Evolutionary conservation across 306 rosid species (phyloP).

Genomic region (Gastrolobium villosum): DNA sequence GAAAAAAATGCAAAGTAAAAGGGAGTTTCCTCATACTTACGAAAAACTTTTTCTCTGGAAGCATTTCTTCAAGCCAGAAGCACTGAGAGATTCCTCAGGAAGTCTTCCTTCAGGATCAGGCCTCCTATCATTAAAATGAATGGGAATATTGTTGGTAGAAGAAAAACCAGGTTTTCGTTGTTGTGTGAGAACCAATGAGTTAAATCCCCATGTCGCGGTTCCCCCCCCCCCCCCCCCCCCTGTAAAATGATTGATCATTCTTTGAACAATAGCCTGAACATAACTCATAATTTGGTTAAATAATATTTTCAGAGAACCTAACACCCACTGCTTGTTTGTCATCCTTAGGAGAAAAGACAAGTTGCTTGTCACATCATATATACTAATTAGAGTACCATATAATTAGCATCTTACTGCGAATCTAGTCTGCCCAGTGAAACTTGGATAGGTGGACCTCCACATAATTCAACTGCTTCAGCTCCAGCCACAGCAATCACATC

Average conservation of each 20-base stretch:
- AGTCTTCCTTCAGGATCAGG: conserved; percentile 93
- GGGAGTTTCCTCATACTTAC: conserved; percentile 65
- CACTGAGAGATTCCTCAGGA: conserved; percentile 85
- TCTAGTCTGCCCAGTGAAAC: conserved; percentile 84
- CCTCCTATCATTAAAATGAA: conserved; percentile 61
- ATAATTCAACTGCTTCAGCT: conserved; percentile 90
- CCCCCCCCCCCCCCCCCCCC: too few species aligned
- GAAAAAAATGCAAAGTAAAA: conserved; percentile 45
- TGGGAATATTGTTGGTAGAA: conserved; percentile 33
- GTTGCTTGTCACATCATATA: conserved; percentile 18
- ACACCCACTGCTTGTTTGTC: conserved; percentile 20
- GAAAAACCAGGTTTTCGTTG: conserved; percentile 22
- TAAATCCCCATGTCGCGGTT: conserved; percentile 26
- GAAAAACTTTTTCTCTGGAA: conserved; percentile 84
- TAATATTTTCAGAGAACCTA: conserved; percentile 43
- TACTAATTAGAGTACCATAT: conserved; percentile 33
- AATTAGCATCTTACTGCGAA: conserved; percentile 67
- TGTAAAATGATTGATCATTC: background rate
- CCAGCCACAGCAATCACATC: conserved; percentile 95
- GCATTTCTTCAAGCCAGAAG: conserved; percentile 79
- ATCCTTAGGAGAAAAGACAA: conserved; percentile 11
- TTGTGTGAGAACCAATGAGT: conserved; percentile 15
- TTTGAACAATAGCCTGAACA: conserved; percentile 18
- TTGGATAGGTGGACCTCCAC: conserved; percentile 92
- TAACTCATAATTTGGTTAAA: conserved; percentile 3